These are phyloP conservation scores for Filobasidium wieringae DNA, from an alignment of 768 basidiomycete genomes.

Conservation along the genomic window DNA sequence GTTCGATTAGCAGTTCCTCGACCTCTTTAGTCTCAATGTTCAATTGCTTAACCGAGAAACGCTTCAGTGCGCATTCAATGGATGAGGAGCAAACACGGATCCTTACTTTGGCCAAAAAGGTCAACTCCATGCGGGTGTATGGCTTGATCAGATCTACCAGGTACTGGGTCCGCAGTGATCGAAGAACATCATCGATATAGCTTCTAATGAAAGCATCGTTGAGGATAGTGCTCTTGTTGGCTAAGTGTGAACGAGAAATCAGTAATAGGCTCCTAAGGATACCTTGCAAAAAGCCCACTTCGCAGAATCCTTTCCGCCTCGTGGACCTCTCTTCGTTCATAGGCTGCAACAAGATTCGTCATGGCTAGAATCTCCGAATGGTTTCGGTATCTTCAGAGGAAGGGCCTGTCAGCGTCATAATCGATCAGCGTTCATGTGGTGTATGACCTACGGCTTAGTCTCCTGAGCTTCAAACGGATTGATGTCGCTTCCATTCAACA, in stretches of 20 bases:
- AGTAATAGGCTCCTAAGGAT: background rate
- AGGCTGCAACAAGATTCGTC: conserved; percentile 93
- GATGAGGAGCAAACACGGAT: background rate
- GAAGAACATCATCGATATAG: conserved; percentile 94
- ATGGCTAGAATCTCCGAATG: conserved; percentile 95
- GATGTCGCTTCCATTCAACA: conserved; percentile 96
- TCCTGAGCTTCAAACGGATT: conserved; percentile 99
- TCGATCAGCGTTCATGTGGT: background rate
- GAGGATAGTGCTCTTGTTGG: conserved; percentile 90
- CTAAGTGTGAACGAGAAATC: conserved; percentile 41
- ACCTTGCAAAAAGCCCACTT: conserved; percentile 44
- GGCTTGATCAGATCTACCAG: conserved; percentile 97
- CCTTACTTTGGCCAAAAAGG: conserved; percentile 77
- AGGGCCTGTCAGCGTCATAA: background rate
- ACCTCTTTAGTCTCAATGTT: conserved; percentile 86
- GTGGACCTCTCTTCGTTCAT: conserved; percentile 91
- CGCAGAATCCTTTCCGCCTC: conserved; percentile 90
- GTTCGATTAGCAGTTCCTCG: conserved; percentile 80
- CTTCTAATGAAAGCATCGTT: conserved; percentile 83
- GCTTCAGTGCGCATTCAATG: background rate
- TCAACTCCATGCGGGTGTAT: conserved; percentile 83
- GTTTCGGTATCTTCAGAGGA: conserved; percentile 62
- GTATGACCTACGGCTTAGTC: conserved; percentile 78
- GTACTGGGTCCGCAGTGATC: conserved; percentile 87
- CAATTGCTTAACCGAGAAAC: conserved; percentile 57